phyloP scores from a whole-genome alignment of 2,329 filamentous ascomycete genomes.

The Dendrostoma leiphaemia region DNA sequence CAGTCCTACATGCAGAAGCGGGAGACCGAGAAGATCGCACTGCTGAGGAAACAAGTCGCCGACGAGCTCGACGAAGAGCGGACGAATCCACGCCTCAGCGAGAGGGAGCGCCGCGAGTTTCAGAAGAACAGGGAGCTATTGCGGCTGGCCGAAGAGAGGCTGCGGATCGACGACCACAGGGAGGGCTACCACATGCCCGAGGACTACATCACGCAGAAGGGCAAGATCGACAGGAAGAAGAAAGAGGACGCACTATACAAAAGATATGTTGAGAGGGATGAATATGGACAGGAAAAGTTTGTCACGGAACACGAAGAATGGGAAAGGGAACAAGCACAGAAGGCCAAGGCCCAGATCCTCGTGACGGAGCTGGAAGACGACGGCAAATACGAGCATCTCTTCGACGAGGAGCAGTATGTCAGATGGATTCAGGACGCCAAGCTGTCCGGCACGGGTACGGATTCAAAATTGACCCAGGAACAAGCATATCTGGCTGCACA shows the following conservation, averaged over 20 bases:
- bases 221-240: constrained; percentile 80
- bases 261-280: constrained; percentile 83
- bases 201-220: constrained; percentile 92
- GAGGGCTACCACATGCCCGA: constrained; percentile 94
- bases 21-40: constrained; percentile 77
- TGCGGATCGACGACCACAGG: constrained; percentile 84
- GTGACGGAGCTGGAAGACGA: constrained; percentile 73
- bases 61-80: constrained; percentile 82
- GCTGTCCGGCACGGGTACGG: constrained; percentile 65
- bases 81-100: constrained; percentile 71
- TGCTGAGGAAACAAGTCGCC: constrained; percentile 86
- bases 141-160: constrained; percentile 76
- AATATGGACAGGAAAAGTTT: constrained; percentile 83
- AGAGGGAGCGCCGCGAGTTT: constrained; percentile 83
- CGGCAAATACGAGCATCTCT: constrained; percentile 86
- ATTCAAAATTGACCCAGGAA: constrained; percentile 74
- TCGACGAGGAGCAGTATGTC: constrained; percentile 86
- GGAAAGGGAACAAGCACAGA: constrained; percentile 85
- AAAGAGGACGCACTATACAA: constrained; percentile 91
- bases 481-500: constrained; percentile 76
- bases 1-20: constrained; percentile 94
- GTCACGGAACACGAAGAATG: constrained; percentile 95
- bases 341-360: constrained; percentile 83
- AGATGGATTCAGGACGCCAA: constrained; percentile 59
- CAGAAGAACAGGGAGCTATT: constrained; percentile 82